Base-by-base conservation (phyloP, 2,329 filamentous ascomycete genomes). In the Fusarium decemcellulare region DNA sequence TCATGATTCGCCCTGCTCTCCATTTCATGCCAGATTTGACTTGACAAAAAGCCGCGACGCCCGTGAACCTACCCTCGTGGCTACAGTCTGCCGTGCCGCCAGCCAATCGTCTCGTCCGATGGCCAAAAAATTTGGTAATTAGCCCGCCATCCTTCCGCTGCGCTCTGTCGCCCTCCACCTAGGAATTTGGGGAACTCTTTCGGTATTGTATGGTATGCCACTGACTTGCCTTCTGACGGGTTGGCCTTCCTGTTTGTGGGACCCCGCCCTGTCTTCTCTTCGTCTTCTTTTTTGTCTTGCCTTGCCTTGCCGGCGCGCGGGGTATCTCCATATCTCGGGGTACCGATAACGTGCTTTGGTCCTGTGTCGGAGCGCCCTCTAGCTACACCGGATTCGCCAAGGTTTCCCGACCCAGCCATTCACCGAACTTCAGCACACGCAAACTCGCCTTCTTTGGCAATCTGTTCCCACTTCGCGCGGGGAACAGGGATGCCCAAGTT, bases 181-280 rank as follows among this genome's bases (percentile, higher is more conserved):
- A 11, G 40, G 40, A 47, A 27, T 46, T 32, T 36, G 60, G 16
- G 37, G 44, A 46, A 18, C 48, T 16, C 29, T 43, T 52, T 50
- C 39, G 50, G 36, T 48, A 66, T 36, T 47, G 40, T 53, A 23
- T 23, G 18, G 18, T 23, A 23, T 23, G 18, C 18, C 18, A 23
- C 18, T 16, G 39, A 27, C 43, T 36, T 12, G 32, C 37, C 32
- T 37, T 55, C 42, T 46, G 30, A 36, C 67, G 67, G 67, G 63
- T 59, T 69, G 40, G 62, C 67, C 42, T 69, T 69, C 67, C 67
- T 67, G 44, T 67, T 70, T 59, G 23, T 39, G 37, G 42, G 47
- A 37, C 56, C 44, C 40, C 23, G 23, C 23, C 23, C 23, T 5
- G 5, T 23, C 23, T 23, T 23, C 23, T 23, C 52, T 44, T 52